Evolutionary conservation across 1,284 basidiomycete species (phyloP).

Genomic region (Thelephora terrestris): DNA sequence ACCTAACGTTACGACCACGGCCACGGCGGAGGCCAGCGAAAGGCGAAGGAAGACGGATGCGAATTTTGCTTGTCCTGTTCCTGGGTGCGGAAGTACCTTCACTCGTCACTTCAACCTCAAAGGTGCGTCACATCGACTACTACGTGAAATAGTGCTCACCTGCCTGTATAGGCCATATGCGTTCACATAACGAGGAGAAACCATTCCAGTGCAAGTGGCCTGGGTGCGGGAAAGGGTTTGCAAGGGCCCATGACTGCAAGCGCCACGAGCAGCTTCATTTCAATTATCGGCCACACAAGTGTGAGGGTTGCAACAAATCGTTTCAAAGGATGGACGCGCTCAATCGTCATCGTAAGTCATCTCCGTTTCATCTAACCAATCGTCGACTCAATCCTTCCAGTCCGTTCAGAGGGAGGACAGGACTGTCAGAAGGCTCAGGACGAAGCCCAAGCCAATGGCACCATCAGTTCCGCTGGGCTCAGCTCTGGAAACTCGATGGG

Average conservation of each 20-base stretch:
- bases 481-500: background rate
- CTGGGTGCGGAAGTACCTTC: constrained; percentile 75
- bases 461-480: background rate
- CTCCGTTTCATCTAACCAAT: constrained; percentile 1
- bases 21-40: constrained; percentile 64
- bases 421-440: constrained; percentile 37
- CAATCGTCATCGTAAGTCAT: constrained; percentile 60
- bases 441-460: constrained; percentile 7
- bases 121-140: constrained; percentile 32
- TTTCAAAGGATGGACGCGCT: constrained; percentile 76
- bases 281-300: constrained; percentile 66
- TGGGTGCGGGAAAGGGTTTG: constrained; percentile 75
- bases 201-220: constrained; percentile 82
- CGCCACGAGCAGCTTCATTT: constrained; percentile 74
- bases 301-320: constrained; percentile 68
- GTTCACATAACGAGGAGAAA: constrained; percentile 77
- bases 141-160: background rate
- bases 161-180: constrained; percentile 49
- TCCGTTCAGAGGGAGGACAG: constrained; percentile 46
- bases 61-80: constrained; percentile 63
- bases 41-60: constrained; percentile 65
- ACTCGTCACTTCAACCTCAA: constrained; percentile 76
- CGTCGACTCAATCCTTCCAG: constrained; percentile 18
- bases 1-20: constrained; percentile 61
- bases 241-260: constrained; percentile 79